Base-by-base conservation (phyloP, 208 protist species). In the Trypanosoma vivax region DNA sequence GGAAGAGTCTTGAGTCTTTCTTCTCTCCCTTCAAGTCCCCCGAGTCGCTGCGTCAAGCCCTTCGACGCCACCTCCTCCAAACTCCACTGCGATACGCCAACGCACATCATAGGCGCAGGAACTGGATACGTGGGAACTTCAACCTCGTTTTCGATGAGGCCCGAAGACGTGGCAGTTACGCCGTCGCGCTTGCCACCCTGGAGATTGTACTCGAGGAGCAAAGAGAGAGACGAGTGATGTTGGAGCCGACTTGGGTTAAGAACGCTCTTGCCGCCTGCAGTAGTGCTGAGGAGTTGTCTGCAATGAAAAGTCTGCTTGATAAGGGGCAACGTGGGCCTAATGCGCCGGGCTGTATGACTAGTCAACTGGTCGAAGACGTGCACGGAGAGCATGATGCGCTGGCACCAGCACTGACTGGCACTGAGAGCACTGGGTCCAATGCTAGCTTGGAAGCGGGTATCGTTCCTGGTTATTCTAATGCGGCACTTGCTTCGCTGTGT, bases 101-200 rank as follows among this genome's bases (percentile, higher is more conserved):
- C 19, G 43, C 42, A 7, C 61, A 59, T 18, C 31, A 67, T 3
- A 80, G 88, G 48, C 68, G 76, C 43, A 60, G 60, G 23, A 84
- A 71, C 48, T 70, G 63, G 56, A 43, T 82, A 19, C 76, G 76
- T 18, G 66, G 61, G 5, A 77, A 65, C 25, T 33, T 82, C 4
- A 68, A 52, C 1, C 63, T 90, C n/a, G 10, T 93, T 2, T 63
- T 90, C 51, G 69, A 76, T n/a, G 85, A 93, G 57, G 78, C 85
- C 2, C 54, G 71, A 19, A 18, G 53, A 19, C 70, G 50, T 30
- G 57, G 67, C n/a, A 65, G 63, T 60, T 63, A 54, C 38, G 29
- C 43, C 37, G 72, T 90, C 0, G 79, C 80, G 0, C 66, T 65
- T 6, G 68, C 60, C 0, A 66, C 81, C 21, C 42, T 90, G 39